These are phyloP conservation scores for Cyclostephanos tholiformis DNA, from an alignment of 108 stramenopile species.

Conservation along the genomic window DNA sequence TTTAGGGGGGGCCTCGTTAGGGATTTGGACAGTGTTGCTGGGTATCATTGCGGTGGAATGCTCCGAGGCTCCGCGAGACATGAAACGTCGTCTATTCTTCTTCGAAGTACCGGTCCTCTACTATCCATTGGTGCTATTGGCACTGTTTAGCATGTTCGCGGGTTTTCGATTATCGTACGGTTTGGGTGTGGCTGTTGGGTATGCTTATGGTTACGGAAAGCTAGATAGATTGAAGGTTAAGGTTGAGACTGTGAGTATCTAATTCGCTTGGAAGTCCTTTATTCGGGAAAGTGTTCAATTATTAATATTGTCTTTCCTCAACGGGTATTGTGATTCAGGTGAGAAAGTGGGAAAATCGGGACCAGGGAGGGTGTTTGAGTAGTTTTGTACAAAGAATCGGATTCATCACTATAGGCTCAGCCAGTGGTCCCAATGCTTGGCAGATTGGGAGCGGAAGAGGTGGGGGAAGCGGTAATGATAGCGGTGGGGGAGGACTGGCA, in stretches of 20 bases:
- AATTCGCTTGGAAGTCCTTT: background rate
- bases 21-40: slow-evolving; percentile 79
- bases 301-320: background rate
- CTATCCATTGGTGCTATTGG: slow-evolving; percentile 75
- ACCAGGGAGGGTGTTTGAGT: slow-evolving; percentile 44
- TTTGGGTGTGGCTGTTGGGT: slow-evolving; percentile 76
- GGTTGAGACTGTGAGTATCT: slow-evolving; percentile 34
- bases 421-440: slow-evolving; percentile 55
- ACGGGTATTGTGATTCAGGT: slow-evolving; percentile 11
- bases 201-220: slow-evolving; percentile 64
- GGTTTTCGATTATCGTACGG: slow-evolving; percentile 62
- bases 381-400: slow-evolving; percentile 42
- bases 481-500: slow-evolving; percentile 32
- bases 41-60: slow-evolving; percentile 79
- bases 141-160: slow-evolving; percentile 69
- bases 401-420: slow-evolving; percentile 36
- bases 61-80: slow-evolving; percentile 61
- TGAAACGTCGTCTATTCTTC: slow-evolving; percentile 67
- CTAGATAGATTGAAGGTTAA: slow-evolving; percentile 48
- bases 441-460: slow-evolving; percentile 31
- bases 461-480: slow-evolving; percentile 14
- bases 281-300: background rate
- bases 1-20: slow-evolving; percentile 46
- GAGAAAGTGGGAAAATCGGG: slow-evolving; percentile 49
- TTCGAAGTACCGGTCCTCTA: slow-evolving; percentile 64